Conservation (phyloP, 164 flowering plant species). For the Chimonanthus salicifolius region DNA sequence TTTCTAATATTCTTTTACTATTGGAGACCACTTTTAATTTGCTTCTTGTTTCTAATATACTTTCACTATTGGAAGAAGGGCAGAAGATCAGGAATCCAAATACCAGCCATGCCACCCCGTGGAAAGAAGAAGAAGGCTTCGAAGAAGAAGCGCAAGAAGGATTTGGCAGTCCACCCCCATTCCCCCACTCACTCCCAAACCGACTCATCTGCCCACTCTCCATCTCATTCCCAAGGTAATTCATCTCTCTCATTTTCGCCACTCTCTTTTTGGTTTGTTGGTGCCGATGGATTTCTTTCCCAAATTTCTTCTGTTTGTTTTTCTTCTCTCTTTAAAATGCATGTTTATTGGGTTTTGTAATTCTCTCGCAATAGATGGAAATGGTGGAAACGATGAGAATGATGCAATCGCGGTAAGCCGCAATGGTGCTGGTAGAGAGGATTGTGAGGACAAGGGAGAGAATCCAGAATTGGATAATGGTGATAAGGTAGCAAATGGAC, state of each 20-base stretch:
- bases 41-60: not conserved
- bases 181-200: constrained; percentile 9
- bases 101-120: constrained; percentile 64
- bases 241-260: not conserved
- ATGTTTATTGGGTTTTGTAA: not conserved
- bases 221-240: not conserved
- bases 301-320: too few relatives aligned
- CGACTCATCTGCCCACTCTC: not conserved
- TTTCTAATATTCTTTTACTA: too few relatives aligned
- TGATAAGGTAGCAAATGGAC: not conserved
- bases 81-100: not conserved
- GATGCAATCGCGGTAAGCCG: not conserved
- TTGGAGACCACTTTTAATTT: too few relatives aligned
- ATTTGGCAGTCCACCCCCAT: not conserved
- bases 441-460: constrained; percentile 10
- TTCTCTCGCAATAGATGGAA: constrained; percentile 22
- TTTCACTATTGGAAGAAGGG: not conserved
- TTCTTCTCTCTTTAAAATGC: not conserved
- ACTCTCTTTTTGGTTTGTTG: constrained; percentile 6
- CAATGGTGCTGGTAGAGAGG: not conserved
- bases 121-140: constrained; percentile 66
- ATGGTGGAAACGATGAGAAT: constrained; percentile 31
- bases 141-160: constrained; percentile 46
- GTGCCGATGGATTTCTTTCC: constrained; percentile 18
- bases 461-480: not conserved